These are phyloP conservation scores for Arabidopsis hybrid DNA, from an alignment of 441 rosid genomes.

Conservation along the genomic window DNA sequence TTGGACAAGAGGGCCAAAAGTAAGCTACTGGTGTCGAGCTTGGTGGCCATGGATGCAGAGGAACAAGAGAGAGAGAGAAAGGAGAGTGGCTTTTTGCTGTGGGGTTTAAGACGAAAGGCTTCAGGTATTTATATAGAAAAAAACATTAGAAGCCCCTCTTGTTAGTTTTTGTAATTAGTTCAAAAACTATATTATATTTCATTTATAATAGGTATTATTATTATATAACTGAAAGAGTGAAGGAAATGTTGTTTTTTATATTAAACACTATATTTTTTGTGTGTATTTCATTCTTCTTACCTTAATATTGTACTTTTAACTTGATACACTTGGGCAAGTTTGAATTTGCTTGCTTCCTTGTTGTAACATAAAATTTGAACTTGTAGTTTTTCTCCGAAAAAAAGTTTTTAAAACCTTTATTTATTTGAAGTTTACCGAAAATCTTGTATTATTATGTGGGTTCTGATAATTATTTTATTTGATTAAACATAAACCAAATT, in stretches of 20 bases:
- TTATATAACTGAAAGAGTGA: background rate
- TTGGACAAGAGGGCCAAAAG: constrained; percentile 67
- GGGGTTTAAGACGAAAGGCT: constrained; percentile 37
- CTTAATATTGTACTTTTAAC: constrained; percentile 4
- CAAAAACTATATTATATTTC: constrained; percentile 3
- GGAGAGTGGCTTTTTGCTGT: constrained; percentile 39
- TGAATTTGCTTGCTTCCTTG: constrained; percentile 11
- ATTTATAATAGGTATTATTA: background rate
- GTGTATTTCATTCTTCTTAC: constrained; percentile 28
- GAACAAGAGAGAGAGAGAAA: constrained; percentile 19
- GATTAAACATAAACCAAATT: constrained; percentile 39
- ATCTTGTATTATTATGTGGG: constrained; percentile 6
- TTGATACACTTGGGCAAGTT: constrained; percentile 8
- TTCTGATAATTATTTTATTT: background rate
- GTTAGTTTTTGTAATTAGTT: background rate
- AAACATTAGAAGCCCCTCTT: background rate
- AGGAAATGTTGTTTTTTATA: constrained; percentile 29
- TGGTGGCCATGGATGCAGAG: constrained; percentile 53
- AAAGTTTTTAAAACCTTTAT: background rate
- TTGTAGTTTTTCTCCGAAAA: constrained; percentile 1
- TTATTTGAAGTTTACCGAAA: constrained; percentile 4
- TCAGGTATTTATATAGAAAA: constrained; percentile 37
- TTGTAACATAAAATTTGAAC: background rate
- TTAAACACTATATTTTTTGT: constrained; percentile 4
- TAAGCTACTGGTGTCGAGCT: constrained; percentile 62